Base-by-base conservation (phyloP, 495 filamentous ascomycete species). In the Penicillium maclennaniae region DNA sequence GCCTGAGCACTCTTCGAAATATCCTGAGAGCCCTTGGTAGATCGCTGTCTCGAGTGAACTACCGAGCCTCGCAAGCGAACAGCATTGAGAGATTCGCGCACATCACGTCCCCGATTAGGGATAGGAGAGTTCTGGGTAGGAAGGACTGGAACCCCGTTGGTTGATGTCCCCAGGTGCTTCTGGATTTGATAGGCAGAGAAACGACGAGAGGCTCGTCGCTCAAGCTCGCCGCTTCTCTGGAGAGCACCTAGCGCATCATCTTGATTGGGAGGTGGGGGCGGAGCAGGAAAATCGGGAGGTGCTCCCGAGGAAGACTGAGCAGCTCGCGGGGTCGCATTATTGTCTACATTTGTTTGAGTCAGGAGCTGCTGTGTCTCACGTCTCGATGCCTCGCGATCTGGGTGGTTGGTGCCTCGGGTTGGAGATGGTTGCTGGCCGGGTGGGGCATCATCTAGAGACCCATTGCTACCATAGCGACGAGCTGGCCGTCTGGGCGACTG, bases 141-240 rank as follows among this genome's bases (percentile, higher is more conserved):
- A 7, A 96, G 75, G 72, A 95, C 87, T 5, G 91, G 89, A 6
- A 97, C 83, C 16, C 88, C 91, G 65, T 85, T 88, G 14, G 88
- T 78, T 28, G 86, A 86, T 21, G 84, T 80, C 2, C 92, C 93
- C 4, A 97, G 78, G 53, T 95, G 90, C 60, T 95, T 97, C 20
- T 89, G 88, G 43, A 97, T 92, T 60, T 97, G 95, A 70, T 97
- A 98, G 38, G 87, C 85, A 27, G 92, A 97, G 64, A 97, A 97
- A 59, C 93, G 76, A 60, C 92, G 79, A 4, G 95, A 97, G 9
- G 93, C 95, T 59, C 93, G 82, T 58, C 93, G 81, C 62, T 97
- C 92, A n/a, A 97, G 74, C 51, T 96, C 90, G 6, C 91, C 90
- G 47, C 91, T 91, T 66, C 89, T 79, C 66, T 97, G 95, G 54